Evolutionary conservation across 2,329 filamentous ascomycete genomes (phyloP).

Genomic region (Colletotrichum graminicola): DNA sequence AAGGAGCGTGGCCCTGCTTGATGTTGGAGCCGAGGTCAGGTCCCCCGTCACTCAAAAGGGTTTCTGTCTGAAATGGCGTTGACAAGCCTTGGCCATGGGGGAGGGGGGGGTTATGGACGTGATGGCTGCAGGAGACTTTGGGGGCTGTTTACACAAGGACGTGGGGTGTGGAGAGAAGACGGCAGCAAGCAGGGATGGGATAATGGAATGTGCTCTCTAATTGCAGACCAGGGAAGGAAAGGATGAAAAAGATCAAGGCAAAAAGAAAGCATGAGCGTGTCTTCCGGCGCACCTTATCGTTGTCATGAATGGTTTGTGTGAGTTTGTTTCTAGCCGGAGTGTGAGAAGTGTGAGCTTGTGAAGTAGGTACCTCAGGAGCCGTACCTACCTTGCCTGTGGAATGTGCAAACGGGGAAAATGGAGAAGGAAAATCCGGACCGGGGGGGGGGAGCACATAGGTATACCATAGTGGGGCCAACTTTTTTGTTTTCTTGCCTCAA

Average conservation of each 20-base stretch:
- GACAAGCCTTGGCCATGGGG: background rate
- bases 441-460: slow-evolving; percentile 15
- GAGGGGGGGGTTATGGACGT: background rate
- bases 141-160: slow-evolving; percentile 10
- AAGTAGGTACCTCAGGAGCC: background rate
- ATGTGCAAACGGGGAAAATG: slow-evolving; percentile 33
- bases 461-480: background rate
- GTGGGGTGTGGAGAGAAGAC: slow-evolving; percentile 16
- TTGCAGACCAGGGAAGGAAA: background rate
- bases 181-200: background rate
- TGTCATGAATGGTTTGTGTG: background rate
- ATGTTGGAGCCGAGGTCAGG: slow-evolving; percentile 31
- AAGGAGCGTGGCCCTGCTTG: slow-evolving; percentile 25
- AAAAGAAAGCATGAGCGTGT: background rate
- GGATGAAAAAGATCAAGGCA: background rate
- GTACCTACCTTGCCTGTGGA: background rate
- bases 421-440: slow-evolving; percentile 32
- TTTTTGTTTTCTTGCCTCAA: background rate
- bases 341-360: background rate
- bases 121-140: background rate
- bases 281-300: background rate
- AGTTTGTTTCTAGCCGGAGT: background rate
- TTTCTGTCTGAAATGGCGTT: background rate
- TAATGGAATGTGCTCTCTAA: slow-evolving; percentile 11
- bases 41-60: background rate